Conservation (phyloP, 2,329 filamentous ascomycete species). For the Beauveria australis region DNA sequence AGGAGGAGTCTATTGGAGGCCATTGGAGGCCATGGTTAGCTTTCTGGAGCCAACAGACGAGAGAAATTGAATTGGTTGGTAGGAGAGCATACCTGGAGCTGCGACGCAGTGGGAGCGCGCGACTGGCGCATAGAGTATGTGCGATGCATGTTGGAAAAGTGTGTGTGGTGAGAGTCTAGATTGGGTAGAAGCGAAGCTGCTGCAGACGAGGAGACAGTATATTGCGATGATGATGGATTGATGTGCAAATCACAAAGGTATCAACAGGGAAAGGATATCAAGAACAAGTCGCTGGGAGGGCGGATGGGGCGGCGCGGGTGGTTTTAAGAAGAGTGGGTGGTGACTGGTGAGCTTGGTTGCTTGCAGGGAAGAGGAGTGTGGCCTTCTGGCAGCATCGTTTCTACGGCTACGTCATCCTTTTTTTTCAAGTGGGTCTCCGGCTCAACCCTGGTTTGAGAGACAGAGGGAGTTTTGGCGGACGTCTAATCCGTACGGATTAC, state of each 20-base stretch:
- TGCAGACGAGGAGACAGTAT: not conserved
- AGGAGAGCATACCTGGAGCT: slow-evolving; percentile 44
- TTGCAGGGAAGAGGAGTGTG: not conserved
- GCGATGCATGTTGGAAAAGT: slow-evolving; percentile 68
- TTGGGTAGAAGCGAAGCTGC: not conserved
- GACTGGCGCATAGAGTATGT: slow-evolving; percentile 98
- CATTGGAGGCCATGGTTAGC: slow-evolving; percentile 17
- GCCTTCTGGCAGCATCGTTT: slow-evolving; percentile 4
- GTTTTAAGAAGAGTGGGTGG: slow-evolving; percentile 7
- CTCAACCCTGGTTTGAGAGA: slow-evolving; percentile 7
- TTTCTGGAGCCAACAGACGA: slow-evolving; percentile 1
- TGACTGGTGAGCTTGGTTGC: slow-evolving; percentile 6
- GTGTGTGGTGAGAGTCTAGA: not conserved
- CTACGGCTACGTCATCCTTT: slow-evolving; percentile 14
- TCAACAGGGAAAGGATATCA: slow-evolving; percentile 6
- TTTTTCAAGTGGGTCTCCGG: slow-evolving; percentile 1
- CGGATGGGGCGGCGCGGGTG: slow-evolving; percentile 8
- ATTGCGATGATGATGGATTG: not conserved
- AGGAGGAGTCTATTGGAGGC: slow-evolving; percentile 66
- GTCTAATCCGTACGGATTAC: not conserved
- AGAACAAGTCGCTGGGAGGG: slow-evolving; percentile 2
- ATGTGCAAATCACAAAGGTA: slow-evolving; percentile 5
- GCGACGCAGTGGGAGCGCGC: slow-evolving; percentile 88
- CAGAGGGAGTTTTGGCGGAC: not conserved
- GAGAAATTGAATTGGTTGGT: not conserved